These are phyloP conservation scores for Epichloe coenophiala DNA, from an alignment of 2,329 filamentous ascomycete species.

Conservation along the genomic window DNA sequence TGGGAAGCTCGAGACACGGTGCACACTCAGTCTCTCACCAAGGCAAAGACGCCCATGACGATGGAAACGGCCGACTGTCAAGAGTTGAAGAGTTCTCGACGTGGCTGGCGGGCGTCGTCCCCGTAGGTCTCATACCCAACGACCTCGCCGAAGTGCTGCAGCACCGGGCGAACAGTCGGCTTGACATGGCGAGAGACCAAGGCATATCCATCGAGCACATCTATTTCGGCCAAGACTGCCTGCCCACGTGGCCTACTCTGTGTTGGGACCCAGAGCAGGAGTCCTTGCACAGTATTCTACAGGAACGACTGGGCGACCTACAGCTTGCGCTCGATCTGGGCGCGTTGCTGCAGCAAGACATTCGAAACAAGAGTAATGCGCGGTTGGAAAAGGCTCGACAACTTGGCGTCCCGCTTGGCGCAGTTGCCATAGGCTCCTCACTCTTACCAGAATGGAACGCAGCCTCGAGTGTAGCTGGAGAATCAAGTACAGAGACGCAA, in stretches of 20 bases:
- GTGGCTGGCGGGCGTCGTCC: slow-evolving; percentile 8
- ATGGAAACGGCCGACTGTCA: neutral
- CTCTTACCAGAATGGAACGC: slow-evolving; percentile 18
- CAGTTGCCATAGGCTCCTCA: slow-evolving; percentile 13
- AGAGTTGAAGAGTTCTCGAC: slow-evolving; percentile 4
- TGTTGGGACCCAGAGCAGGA: slow-evolving; percentile 13
- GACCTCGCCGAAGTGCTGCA: slow-evolving; percentile 11
- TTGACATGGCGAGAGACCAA: slow-evolving; percentile 10
- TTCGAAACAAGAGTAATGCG: slow-evolving; percentile 15
- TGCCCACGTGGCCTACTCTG: slow-evolving; percentile 15
- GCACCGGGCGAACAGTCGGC: slow-evolving; percentile 11
- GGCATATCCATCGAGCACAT: slow-evolving; percentile 10
- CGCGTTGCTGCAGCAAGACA: slow-evolving; percentile 7
- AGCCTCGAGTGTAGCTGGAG: too few species aligned
- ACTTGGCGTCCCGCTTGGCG: slow-evolving; percentile 9
- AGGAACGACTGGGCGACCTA: slow-evolving; percentile 10
- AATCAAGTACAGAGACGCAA: neutral
- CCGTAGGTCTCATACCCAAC: slow-evolving; percentile 10
- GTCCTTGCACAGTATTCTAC: slow-evolving; percentile 14
- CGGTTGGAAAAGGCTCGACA: slow-evolving; percentile 14
- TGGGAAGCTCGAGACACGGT: neutral
- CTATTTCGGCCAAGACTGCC: slow-evolving; percentile 15
- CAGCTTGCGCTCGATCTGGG: slow-evolving; percentile 10
- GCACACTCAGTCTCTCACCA: neutral
- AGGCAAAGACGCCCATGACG: neutral